A percentile compares a stretch with the other conserved stretches of the same genome.
Conservation (phyloP, 768 basidiomycete genomes). For the Exidia glandulosa region DNA sequence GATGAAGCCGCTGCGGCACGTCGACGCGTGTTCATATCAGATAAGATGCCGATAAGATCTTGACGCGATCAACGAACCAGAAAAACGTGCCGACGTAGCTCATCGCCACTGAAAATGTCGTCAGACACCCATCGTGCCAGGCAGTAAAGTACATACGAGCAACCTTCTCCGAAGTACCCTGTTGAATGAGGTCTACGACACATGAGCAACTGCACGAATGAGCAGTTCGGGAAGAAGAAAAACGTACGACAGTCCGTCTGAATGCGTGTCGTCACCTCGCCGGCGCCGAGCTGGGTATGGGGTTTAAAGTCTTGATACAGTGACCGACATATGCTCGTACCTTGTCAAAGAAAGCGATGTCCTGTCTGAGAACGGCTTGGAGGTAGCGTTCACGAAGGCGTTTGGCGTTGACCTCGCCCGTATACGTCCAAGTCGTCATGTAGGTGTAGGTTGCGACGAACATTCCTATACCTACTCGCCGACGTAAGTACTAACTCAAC, state of each 20-base stretch:
- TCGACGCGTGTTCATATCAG: not conserved
- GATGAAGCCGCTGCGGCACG: constrained; percentile 24
- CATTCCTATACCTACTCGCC: constrained; percentile 52
- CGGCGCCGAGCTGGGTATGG: constrained; percentile 82
- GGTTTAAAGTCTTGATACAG: too few species aligned
- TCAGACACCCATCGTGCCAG: not conserved
- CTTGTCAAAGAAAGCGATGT: constrained; percentile 85
- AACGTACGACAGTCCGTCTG: constrained; percentile 77
- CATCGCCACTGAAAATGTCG: constrained; percentile 40
- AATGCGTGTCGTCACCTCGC: constrained; percentile 89
- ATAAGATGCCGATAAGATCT: too few species aligned
- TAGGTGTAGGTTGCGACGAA: constrained; percentile 49
- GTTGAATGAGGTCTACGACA: constrained; percentile 67
- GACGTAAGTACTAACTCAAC: constrained; percentile 4
- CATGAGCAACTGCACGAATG: not conserved
- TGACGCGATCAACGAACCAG: constrained; percentile 17
- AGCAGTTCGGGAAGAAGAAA: constrained; percentile 2
- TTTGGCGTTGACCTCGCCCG: constrained; percentile 67
- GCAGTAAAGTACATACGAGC: constrained; percentile 23
- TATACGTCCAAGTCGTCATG: constrained; percentile 26
- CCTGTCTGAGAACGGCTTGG: constrained; percentile 68
- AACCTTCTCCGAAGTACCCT: constrained; percentile 86
- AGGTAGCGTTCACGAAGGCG: constrained; percentile 80
- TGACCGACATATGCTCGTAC: too few species aligned
- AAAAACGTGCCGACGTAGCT: constrained; percentile 61